Base-by-base conservation (phyloP, 306 rosid genomes). In the Vigna reflexopilosa region DNA sequence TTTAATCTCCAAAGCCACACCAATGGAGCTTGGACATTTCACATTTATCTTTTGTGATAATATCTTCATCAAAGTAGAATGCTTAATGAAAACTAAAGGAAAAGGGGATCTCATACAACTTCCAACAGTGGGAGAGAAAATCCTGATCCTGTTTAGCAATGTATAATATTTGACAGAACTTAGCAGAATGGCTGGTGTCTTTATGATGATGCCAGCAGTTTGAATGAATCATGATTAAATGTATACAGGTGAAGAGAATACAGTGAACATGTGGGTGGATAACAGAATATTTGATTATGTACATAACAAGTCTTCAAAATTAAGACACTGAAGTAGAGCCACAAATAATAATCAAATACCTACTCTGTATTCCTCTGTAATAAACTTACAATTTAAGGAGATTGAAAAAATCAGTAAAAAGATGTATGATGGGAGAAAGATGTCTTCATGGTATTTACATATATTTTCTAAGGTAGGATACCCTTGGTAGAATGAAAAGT, bases 321-420 rank as follows among this genome's bases (percentile, higher is more conserved):
- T 0, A 65, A 54, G 44, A 50, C 72, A 36, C 56, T 11, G 20
- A 50, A 61, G 30, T 24, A 24, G 64, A 22, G 65, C 64, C 45
- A 34, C 52, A 26, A 69, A 59, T 34, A 30, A 69, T 14, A 58
- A 57, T 32, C 22, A 36, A 20, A 76, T 47, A 17, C 14, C 10
- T 61, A 44, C 4, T 15, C 12, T 40, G 65, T 19, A 17, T 51
- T 28, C 68, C 20, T 61, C 48, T 10, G 66, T 20, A 61, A 58
- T 15, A 8, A 58, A 22, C 20, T 42, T 19, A 11, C n/a, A 32
- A 70, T 50, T 26, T 17, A 6, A 34, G 47, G 42, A n/a, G 15
- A 81, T 67, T n/a, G 24, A 70, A 75, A 75, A 70, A 75, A 75
- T 70, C 70, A 63, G 19, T 40, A 52, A 76, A 61, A 61, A 45